Base-by-base conservation (phyloP, 495 filamentous ascomycete genomes). In the Pseudotulostoma volvatum region DNA sequence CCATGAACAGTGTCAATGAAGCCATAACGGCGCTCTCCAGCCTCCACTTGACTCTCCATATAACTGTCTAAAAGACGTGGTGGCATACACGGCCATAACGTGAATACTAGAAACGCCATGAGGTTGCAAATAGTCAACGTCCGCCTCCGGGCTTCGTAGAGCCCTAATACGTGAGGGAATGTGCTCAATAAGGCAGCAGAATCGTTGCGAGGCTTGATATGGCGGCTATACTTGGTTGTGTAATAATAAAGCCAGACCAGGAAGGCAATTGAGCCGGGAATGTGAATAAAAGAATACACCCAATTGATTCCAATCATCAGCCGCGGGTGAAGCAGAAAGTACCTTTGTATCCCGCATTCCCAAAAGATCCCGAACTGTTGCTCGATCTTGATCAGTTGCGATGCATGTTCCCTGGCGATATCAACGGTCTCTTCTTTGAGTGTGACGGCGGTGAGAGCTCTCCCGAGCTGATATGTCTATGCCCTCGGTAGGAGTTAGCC, bases 251-350 rank as follows among this genome's bases (percentile, higher is more conserved):
- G 62, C 52, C 69, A 73, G 40, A 77, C 70, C 17, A 81, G 62
- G 50, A 77, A 81, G 8, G 70, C 66, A 36, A 83, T 83, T 2
- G 81, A 84, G 9, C 79, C 80, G 0, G 80, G 81, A 39, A 87
- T 85, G 53, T 86, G 81, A 45, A 87, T 82, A 47, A 84, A 84
- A 1, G 77, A 82, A 50, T 85, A 85, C 9, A 71, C 69, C 50
- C 73, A 66, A 47, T 86, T 85, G 45, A 60, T 62, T 57, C 55
- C 64, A 9, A 37, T 55, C 67, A 70, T 68, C 13, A 58, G 40
- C n/a, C 46, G 35, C 11, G 57, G 42, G 36, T 61, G 59, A 15
- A 46, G 34, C 31, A 76, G 57, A 43, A 77, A 76, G 55, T 60
- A 69, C 16, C 52, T 44, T 52, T 79, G 74, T 17, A 77, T 63